Conservation (phyloP, 768 basidiomycete genomes). For the Trametopsis cervina region DNA sequence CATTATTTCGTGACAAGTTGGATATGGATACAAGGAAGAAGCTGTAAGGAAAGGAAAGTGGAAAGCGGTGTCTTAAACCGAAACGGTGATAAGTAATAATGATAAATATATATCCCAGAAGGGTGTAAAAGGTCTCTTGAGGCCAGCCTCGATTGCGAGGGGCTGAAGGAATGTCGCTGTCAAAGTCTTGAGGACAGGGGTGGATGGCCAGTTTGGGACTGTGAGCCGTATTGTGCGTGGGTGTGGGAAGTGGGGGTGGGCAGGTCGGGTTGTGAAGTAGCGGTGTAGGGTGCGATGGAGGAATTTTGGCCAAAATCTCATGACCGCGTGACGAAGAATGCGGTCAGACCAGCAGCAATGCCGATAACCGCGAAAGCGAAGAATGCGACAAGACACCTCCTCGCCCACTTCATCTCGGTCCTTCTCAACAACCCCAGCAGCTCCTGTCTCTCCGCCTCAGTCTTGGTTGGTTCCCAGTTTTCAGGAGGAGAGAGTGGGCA, state of each 20-base stretch:
- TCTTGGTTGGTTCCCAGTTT: slow-evolving; percentile 30
- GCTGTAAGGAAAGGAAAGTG: background rate
- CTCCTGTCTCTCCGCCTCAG: slow-evolving; percentile 27
- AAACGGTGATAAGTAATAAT: background rate
- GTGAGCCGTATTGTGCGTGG: background rate
- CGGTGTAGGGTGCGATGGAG: too few species aligned
- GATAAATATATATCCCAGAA: background rate
- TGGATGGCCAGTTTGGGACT: background rate
- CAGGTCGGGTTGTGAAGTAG: background rate
- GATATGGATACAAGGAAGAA: background rate
- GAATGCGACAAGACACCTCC: slow-evolving; percentile 28
- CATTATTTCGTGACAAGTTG: background rate
- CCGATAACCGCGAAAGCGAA: slow-evolving; percentile 14
- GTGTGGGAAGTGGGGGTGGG: background rate
- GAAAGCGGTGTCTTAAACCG: background rate
- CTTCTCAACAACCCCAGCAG: slow-evolving; percentile 27
- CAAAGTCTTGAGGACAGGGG: background rate
- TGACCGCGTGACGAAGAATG: slow-evolving; percentile 16
- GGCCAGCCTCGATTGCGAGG: background rate
- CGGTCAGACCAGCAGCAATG: slow-evolving; percentile 12
- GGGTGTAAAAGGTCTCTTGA: background rate
- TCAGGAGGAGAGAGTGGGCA: slow-evolving; percentile 33
- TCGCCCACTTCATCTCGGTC: slow-evolving; percentile 36
- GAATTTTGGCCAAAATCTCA: too few species aligned
- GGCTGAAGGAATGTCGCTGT: background rate